These are phyloP conservation scores for Penicillium cataractarum DNA, from an alignment of 495 filamentous ascomycete species.

Conservation along the genomic window DNA sequence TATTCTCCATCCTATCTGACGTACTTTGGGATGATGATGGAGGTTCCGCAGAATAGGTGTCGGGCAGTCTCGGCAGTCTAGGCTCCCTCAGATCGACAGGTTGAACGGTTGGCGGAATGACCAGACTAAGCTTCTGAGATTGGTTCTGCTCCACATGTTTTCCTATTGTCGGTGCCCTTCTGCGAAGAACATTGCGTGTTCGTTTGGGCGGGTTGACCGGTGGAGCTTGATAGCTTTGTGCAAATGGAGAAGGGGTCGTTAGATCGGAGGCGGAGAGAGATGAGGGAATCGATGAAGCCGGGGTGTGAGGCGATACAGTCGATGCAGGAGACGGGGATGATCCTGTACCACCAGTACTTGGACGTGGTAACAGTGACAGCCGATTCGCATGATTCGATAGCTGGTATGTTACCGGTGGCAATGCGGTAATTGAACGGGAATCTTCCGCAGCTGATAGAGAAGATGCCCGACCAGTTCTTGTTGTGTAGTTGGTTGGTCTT, in stretches of 20 bases:
- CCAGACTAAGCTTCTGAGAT: conserved; percentile 40
- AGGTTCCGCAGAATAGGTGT: conserved; percentile 13
- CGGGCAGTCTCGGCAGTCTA: conserved; percentile 2
- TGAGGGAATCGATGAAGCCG: conserved; percentile 24
- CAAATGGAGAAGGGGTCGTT: conserved; percentile 17
- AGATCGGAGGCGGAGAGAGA: conserved; percentile 26
- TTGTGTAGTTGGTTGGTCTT: conserved; percentile 28
- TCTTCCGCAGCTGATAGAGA: conserved; percentile 38
- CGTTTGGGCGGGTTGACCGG: conserved; percentile 29
- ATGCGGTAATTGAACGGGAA: conserved; percentile 25
- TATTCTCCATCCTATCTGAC: conserved; percentile 19
- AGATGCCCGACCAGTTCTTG: conserved; percentile 31
- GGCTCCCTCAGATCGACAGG: conserved; percentile 15
- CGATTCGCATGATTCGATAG: conserved; percentile 30
- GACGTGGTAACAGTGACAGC: conserved; percentile 38
- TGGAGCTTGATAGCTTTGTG: conserved; percentile 15
- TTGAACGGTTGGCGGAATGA: conserved; percentile 35
- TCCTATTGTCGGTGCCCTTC: conserved; percentile 48
- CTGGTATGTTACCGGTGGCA: conserved; percentile 26
- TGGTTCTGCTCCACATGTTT: conserved; percentile 34
- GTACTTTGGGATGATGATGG: conserved; percentile 14
- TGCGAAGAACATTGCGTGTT: conserved; percentile 47
- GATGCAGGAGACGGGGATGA: conserved; percentile 25
- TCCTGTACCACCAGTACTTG: conserved; percentile 27
- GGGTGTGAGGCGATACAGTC: conserved; percentile 18